phyloP scores from a whole-genome alignment of 1,284 basidiomycete species.

The Malassezia equina region DNA sequence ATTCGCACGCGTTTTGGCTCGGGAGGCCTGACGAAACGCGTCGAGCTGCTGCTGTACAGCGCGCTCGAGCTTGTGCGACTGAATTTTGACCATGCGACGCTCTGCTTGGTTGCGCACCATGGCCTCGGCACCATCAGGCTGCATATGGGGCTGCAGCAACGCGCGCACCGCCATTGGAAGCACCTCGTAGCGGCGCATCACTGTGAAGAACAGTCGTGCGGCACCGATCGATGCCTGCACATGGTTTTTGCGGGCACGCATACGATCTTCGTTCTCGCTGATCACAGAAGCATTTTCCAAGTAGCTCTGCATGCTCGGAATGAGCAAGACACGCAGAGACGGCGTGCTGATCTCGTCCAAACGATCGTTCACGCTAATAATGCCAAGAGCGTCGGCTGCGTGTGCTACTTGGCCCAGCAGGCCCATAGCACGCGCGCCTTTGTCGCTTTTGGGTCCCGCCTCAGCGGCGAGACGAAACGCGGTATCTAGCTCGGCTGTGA shows the following conservation, averaged over 20 bases:
- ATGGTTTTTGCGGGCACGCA: slow-evolving; percentile 11
- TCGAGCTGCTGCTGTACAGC: slow-evolving; percentile 25
- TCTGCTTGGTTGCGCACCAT: background rate
- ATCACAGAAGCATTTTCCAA: slow-evolving; percentile 18
- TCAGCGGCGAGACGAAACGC: slow-evolving; percentile 1
- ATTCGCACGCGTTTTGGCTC: background rate
- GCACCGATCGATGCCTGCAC: slow-evolving; percentile 15
- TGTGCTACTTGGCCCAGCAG: slow-evolving; percentile 18
- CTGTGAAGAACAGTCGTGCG: slow-evolving; percentile 18
- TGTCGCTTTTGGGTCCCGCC: background rate
- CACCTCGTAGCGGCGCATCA: slow-evolving; percentile 14
- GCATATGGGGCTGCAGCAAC: slow-evolving; percentile 5
- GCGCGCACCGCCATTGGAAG: slow-evolving; percentile 18
- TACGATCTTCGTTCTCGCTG: slow-evolving; percentile 6
- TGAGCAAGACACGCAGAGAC: slow-evolving; percentile 30
- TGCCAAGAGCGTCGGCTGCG: slow-evolving; percentile 24
- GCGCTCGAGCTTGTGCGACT: slow-evolving; percentile 30
- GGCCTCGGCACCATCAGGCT: background rate
- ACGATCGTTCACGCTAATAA: slow-evolving; percentile 29
- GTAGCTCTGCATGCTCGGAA: slow-evolving; percentile 24
- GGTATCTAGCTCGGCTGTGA: background rate
- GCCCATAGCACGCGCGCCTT: background rate
- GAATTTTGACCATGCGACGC: slow-evolving; percentile 35
- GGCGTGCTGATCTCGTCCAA: slow-evolving; percentile 32
- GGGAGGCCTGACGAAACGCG: slow-evolving; percentile 21